These are phyloP conservation scores for Aspergillus sp. DNA, from an alignment of 2,329 filamentous ascomycete genomes.

Conservation along the genomic window DNA sequence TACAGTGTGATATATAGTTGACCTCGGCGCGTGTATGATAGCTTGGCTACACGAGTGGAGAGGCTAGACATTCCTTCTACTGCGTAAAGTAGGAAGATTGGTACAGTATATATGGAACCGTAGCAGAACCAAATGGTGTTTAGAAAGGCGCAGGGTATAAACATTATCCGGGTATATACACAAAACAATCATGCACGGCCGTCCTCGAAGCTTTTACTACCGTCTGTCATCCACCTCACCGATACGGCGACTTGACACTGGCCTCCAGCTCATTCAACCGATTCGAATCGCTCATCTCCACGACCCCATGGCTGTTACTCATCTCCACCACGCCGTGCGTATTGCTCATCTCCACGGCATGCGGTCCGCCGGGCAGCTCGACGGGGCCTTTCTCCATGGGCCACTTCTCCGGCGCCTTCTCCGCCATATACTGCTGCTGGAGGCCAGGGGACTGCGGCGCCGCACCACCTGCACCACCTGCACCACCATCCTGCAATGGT, in stretches of 20 bases:
- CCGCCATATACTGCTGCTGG: not conserved
- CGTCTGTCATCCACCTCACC: not conserved
- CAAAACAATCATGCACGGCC: too few relatives aligned
- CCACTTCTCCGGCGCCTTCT: not conserved
- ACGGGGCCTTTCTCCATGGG: not conserved
- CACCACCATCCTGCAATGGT: not conserved
- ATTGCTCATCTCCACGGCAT: conserved; percentile 1
- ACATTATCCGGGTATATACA: too few relatives aligned
- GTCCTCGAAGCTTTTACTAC: not conserved
- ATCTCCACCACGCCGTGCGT: conserved; percentile 2
- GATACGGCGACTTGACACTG: conserved; percentile 1
- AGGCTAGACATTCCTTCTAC: not conserved
- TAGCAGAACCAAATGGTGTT: too few relatives aligned
- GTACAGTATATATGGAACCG: not conserved
- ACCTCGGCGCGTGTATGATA: not conserved
- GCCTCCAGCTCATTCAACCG: conserved; percentile 12
- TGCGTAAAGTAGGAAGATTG: not conserved
- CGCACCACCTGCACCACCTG: not conserved
- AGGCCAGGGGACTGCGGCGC: not conserved
- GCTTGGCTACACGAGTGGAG: too few relatives aligned
- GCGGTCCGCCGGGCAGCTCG: conserved; percentile 7
- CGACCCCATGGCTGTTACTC: not conserved
- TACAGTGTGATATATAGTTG: too few relatives aligned
- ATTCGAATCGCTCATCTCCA: conserved; percentile 13
- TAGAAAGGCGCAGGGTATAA: too few relatives aligned